Percentiles rank a stretch among this genome's conserved stretches.
phyloP scores from a whole-genome alignment of 352 stramenopile species.

The Pythium utonaiense region DNA sequence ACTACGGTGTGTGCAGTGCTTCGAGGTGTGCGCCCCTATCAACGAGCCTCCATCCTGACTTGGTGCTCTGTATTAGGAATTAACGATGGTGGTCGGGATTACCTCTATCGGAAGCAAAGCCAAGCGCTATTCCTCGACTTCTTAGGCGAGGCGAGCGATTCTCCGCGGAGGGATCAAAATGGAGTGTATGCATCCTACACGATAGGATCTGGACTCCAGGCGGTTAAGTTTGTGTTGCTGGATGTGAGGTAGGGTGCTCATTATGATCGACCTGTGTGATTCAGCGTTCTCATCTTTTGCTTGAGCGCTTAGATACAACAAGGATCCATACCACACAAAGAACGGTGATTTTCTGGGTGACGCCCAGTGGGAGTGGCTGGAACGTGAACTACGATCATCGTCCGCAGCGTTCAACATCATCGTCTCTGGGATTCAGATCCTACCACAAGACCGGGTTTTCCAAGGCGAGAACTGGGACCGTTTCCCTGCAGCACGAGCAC shows the following conservation, averaged over 20 bases:
- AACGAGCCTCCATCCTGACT: background rate
- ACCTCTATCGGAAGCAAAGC: constrained; percentile 29
- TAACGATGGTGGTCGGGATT: constrained; percentile 43
- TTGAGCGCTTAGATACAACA: constrained; percentile 24
- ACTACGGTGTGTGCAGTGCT: constrained; percentile 45
- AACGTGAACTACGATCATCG: constrained; percentile 34
- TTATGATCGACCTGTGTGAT: background rate
- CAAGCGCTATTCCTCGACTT: constrained; percentile 45
- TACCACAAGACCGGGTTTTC: constrained; percentile 40
- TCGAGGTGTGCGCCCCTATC: too few relatives aligned
- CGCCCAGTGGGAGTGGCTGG: constrained; percentile 44
- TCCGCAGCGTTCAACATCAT: constrained; percentile 69
- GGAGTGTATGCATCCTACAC: constrained; percentile 37
- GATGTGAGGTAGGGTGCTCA: constrained; percentile 35
- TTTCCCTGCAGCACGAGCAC: constrained; percentile 45
- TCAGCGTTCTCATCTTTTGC: background rate
- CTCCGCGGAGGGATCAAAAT: constrained; percentile 27
- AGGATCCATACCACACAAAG: constrained; percentile 28
- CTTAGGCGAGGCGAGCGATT: constrained; percentile 28
- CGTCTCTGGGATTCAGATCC: constrained; percentile 64
- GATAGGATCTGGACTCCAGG: constrained; percentile 16
- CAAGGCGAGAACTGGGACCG: constrained; percentile 56
- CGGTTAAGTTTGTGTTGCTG: constrained; percentile 42
- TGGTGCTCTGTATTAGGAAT: constrained; percentile 13
- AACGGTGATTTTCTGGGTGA: constrained; percentile 43